Base-by-base conservation (phyloP, 257 asterid genomes). In the Euphrasia confusa region DNA sequence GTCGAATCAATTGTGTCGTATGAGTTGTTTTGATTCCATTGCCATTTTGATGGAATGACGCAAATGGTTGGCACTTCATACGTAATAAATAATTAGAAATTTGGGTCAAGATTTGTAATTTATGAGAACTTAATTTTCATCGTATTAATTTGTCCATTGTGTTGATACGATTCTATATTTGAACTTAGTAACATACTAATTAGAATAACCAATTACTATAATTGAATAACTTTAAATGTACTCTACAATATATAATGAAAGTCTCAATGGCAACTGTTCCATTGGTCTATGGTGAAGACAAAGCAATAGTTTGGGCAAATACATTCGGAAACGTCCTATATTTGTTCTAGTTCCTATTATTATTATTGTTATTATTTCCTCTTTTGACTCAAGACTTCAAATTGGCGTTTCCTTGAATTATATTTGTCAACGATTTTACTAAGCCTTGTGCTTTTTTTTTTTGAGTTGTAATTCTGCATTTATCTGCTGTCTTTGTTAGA, bases 51-150 rank as follows among this genome's bases (percentile, higher is more conserved):
- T 68, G 56, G 58, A 14, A 67, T 18, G 50, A 45, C 40, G 8
- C 33, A 62, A 63, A 44, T 45, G 71, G 66, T 68, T 9, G 60
- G 40, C 63, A 53, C 48, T n/a, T 66, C 18, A 37, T 7, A 37
- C 42, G 9, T 37, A 37, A 52, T 32, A 12, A 7, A 55, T 12
- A 42, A 26, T 24, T 47, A 37, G 39, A 67, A 30, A 35, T 15
- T 52, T 62, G 64, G 48, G 18, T 30, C n/a, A 58, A 56, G 60
- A 74, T 58, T 7, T 12, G 55, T 32, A 60, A 64, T 39, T 27
- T 21, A 35, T 48, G 28, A 1, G 32, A 7, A 24, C 13, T 47
- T 14, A 4, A 8, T 64, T 53, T 50, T 39, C 28, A 7, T 37
- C 26, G 9, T 58, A 49, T 57, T 50, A 39, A 21, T 58, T 66